Base-by-base conservation (phyloP, 441 rosid species). In the Geranium incanum region DNA sequence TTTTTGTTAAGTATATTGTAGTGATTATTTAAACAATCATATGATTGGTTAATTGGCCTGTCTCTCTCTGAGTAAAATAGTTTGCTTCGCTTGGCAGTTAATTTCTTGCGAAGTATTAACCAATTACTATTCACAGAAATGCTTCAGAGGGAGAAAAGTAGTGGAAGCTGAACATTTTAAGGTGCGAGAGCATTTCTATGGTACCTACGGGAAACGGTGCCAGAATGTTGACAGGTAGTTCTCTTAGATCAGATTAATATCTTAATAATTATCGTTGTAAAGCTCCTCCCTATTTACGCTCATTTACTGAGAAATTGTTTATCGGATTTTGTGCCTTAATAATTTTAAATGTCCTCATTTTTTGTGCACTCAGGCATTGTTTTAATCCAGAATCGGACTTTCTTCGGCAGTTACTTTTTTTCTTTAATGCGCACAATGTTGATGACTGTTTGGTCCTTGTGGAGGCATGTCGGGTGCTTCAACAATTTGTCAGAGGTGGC, bases 351-450 rank as follows among this genome's bases (percentile, higher is more conserved):
- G 76, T 7, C 7, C 72, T 65, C 16, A 68, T 63, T 21, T 41
- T 33, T 68, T 80, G 11, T 82, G 77, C 67, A 52, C 77, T 71
- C 92, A 95, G 98, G 86, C 78, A 76, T 82, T 91, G 87, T 80
- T 95, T 95, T 79, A 91, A 90, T 85, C 89, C 94, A 68, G 84
- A 85, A 75, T 95, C 99, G 43, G 86, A 80, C 70, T 95, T 89
- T 81, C 87, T 95, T 48, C 82, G 84, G 33, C 92, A 87, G 82
- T 79, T 91, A 39, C 83, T 88, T 69, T 95, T 93, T 79, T 89
- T 91, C 86, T 86, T 88, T 76, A 80, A 85, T 80, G 85, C 95
- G 33, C 81, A 80, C 62, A 82, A 86, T 72, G 77, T 68, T 68
- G 82, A 72, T 69, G 98, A 93, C 83, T 77, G 86, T 79, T 67